Conservation (phyloP, 306 rosid genomes). For the Cucurbita maxima region DNA sequence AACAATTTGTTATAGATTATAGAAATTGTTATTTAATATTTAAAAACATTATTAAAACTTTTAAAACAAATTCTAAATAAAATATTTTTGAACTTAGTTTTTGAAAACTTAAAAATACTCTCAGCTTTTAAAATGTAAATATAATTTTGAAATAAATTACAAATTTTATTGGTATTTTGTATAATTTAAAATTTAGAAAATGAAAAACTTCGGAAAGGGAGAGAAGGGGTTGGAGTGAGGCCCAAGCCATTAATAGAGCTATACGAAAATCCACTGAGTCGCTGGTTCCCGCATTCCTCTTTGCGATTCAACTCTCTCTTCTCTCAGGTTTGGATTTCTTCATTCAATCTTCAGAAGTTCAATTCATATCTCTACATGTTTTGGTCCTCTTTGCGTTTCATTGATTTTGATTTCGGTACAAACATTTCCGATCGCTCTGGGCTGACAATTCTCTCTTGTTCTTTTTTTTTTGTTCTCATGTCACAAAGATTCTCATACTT, state of each 20-base stretch:
- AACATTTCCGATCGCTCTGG: not conserved
- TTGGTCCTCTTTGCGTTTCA: not conserved
- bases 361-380: not conserved
- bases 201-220: not conserved
- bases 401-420: not conserved
- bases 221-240: conserved; percentile 7
- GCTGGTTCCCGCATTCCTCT: not conserved
- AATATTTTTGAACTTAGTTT: too few relatives aligned
- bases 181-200: not conserved
- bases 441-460: not conserved
- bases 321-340: not conserved
- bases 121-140: too few relatives aligned
- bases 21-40: too few relatives aligned
- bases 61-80: too few relatives aligned
- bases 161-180: too few relatives aligned
- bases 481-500: not conserved
- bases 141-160: too few relatives aligned
- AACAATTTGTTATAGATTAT: too few relatives aligned
- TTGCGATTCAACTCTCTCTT: conserved; percentile 4
- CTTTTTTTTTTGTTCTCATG: not conserved
- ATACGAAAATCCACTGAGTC: not conserved
- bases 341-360: not conserved
- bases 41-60: too few relatives aligned
- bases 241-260: conserved; percentile 10
- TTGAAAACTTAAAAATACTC: too few relatives aligned